These are phyloP conservation scores for Septoria linicola DNA, from an alignment of 2,329 filamentous ascomycete genomes.

Conservation along the genomic window DNA sequence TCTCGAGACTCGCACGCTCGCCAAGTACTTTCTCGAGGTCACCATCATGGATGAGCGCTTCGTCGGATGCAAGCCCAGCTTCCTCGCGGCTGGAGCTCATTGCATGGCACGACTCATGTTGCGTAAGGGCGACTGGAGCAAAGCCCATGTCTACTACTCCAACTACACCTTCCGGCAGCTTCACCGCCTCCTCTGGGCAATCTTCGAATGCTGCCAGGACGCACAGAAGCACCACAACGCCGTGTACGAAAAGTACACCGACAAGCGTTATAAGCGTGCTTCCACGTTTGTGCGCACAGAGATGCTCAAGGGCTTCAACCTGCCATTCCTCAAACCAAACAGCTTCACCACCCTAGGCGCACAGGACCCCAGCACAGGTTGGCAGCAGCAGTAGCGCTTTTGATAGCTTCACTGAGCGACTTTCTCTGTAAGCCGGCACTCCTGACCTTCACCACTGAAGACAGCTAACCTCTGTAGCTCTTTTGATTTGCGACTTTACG, in stretches of 20 bases:
- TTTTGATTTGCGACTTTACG: conserved; percentile 21
- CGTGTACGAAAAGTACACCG: conserved; percentile 88
- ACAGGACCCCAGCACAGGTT: conserved; percentile 22
- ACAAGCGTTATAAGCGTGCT: conserved; percentile 82
- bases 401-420: conserved; percentile 7
- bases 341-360: conserved; percentile 21
- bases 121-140: conserved; percentile 83
- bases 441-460: background rate
- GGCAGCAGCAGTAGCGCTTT: conserved; percentile 18
- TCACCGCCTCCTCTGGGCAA: conserved; percentile 69
- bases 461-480: background rate
- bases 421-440: conserved; percentile 9
- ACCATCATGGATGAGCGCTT: conserved; percentile 98
- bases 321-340: conserved; percentile 40
- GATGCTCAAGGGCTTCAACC: conserved; percentile 60
- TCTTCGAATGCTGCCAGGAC: conserved; percentile 83
- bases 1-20: conserved; percentile 86
- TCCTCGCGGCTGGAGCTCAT: conserved; percentile 85
- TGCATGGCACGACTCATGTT: conserved; percentile 87
- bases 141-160: conserved; percentile 85
- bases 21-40: conserved; percentile 96
- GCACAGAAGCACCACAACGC: conserved; percentile 79
- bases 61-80: conserved; percentile 86
- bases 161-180: conserved; percentile 88
- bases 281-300: conserved; percentile 77